A percentile compares a stretch with the other conserved stretches of the same genome.
phyloP scores from a whole-genome alignment of 805 yeast species.

The Schwanniomyces pseudopolymorphus region DNA sequence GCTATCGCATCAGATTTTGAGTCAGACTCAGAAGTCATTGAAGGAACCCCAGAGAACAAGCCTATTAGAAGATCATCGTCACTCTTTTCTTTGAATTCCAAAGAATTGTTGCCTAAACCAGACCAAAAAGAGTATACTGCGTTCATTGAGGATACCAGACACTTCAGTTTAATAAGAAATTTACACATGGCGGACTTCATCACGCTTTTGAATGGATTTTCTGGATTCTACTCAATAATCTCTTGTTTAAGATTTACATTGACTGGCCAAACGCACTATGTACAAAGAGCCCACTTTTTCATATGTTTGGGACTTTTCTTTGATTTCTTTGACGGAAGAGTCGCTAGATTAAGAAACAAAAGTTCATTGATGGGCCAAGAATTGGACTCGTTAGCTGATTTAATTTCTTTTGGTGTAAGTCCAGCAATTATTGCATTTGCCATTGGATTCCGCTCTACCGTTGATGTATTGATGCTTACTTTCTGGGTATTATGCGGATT shows the following conservation, averaged over 20 bases:
- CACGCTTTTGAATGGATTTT: conserved; percentile 89
- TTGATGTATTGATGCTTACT: conserved; percentile 73
- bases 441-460: conserved; percentile 81
- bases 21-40: conserved; percentile 24
- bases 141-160: conserved; percentile 80
- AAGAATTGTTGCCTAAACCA: conserved; percentile 67
- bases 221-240: conserved; percentile 88
- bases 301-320: conserved; percentile 90
- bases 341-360: conserved; percentile 90
- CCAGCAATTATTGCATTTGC: conserved; percentile 93
- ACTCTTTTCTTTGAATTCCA: conserved; percentile 49
- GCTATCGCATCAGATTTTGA: conserved; percentile 40
- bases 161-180: conserved; percentile 80
- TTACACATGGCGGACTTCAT: conserved; percentile 96
- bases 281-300: conserved; percentile 86
- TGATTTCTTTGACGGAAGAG: conserved; percentile 96
- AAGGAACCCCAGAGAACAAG: conserved; percentile 13
- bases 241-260: conserved; percentile 80
- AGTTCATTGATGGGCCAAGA: conserved; percentile 96
- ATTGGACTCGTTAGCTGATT: conserved; percentile 93
- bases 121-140: conserved; percentile 74
- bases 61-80: conserved; percentile 55
- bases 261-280: conserved; percentile 66
- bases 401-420: conserved; percentile 91
- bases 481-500: conserved; percentile 92